These are phyloP conservation scores for Filosporella fistucella DNA, from an alignment of 495 filamentous ascomycete species.

Conservation along the genomic window DNA sequence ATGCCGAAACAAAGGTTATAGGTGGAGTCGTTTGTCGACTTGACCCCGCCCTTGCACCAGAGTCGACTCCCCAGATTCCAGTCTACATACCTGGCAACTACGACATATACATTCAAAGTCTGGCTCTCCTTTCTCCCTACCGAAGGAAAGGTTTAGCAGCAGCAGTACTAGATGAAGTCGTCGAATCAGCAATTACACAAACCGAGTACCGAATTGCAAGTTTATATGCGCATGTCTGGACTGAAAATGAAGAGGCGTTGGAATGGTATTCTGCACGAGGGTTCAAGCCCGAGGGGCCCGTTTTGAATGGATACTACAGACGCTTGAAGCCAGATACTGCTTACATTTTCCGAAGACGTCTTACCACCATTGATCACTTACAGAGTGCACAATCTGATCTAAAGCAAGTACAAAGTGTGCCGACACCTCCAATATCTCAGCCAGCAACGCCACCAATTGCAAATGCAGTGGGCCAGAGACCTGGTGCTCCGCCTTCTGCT, in stretches of 20 bases:
- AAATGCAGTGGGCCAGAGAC: too few relatives aligned
- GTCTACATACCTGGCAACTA: constrained; percentile 11
- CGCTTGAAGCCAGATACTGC: constrained; percentile 77
- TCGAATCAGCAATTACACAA: constrained; percentile 32
- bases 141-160: constrained; percentile 74
- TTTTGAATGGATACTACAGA: constrained; percentile 75
- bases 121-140: constrained; percentile 79
- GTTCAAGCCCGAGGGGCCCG: constrained; percentile 53
- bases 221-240: constrained; percentile 90
- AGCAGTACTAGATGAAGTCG: constrained; percentile 59
- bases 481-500: not conserved
- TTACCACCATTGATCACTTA: constrained; percentile 17
- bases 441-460: not conserved
- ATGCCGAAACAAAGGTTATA: constrained; percentile 54
- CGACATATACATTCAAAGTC: constrained; percentile 81
- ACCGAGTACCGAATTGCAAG: constrained; percentile 26
- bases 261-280: constrained; percentile 84
- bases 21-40: constrained; percentile 82
- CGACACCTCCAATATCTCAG: not conserved
- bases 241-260: constrained; percentile 79
- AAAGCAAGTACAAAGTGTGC: not conserved
- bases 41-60: constrained; percentile 40
- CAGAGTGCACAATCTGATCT: not conserved
- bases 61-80: constrained; percentile 13
- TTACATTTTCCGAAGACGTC: constrained; percentile 55